Conservation (phyloP, 768 basidiomycete species). For the Amanita pallidorosea region DNA sequence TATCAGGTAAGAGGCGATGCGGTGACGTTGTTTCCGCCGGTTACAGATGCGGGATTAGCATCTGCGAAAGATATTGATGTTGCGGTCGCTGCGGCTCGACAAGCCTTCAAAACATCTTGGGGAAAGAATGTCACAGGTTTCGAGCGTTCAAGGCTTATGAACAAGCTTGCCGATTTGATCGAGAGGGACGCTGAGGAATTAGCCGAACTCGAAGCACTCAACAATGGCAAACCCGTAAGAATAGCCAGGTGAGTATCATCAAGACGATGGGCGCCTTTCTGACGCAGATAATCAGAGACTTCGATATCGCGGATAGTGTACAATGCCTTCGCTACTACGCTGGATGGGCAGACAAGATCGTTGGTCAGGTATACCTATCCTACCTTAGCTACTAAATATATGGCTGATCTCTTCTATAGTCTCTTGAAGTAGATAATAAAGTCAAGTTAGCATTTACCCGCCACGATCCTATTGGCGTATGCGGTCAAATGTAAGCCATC, state of each 20-base stretch:
- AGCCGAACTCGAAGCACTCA: conserved; percentile 75
- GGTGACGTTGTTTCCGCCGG: neutral
- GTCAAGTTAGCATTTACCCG: conserved; percentile 78
- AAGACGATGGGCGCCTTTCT: neutral
- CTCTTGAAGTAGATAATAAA: conserved; percentile 72
- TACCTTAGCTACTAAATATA: neutral
- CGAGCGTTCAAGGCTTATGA: conserved; percentile 70
- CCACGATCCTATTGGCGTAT: conserved; percentile 90
- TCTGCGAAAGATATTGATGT: conserved; percentile 71
- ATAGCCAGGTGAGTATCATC: conserved; percentile 21
- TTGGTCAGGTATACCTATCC: conserved; percentile 51
- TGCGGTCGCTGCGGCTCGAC: conserved; percentile 75
- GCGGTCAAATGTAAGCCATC: conserved; percentile 73
- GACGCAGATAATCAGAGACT: conserved; percentile 39
- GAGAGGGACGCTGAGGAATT: conserved; percentile 76
- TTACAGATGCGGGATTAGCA: conserved; percentile 22
- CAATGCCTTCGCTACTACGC: conserved; percentile 86
- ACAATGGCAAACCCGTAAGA: conserved; percentile 86
- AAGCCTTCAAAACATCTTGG: conserved; percentile 80
- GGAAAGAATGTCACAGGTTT: conserved; percentile 81
- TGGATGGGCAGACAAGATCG: conserved; percentile 92
- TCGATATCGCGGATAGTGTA: conserved; percentile 70
- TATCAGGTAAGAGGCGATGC: conserved; percentile 34
- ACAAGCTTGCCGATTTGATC: conserved; percentile 84
- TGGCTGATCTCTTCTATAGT: conserved; percentile 23